These are phyloP conservation scores for Macrolepiota fuliginosa DNA, from an alignment of 768 basidiomycete species.

Conservation along the genomic window DNA sequence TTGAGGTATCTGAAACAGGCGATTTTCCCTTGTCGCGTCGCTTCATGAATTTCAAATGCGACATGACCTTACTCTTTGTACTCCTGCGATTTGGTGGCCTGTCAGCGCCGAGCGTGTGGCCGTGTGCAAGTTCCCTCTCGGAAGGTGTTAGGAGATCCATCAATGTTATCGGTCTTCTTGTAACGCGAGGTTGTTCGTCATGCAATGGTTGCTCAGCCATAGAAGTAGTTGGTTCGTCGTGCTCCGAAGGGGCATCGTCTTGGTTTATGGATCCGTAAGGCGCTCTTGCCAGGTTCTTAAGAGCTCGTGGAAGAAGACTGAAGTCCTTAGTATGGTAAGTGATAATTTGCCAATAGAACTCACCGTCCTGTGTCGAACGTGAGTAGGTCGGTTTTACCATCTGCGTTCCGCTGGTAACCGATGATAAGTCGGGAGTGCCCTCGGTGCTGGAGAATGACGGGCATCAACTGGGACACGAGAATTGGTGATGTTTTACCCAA, in stretches of 20 bases:
- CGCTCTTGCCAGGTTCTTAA: slow-evolving; percentile 7
- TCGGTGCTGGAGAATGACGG: slow-evolving; percentile 76
- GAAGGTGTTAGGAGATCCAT: slow-evolving; percentile 8
- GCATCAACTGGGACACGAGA: slow-evolving; percentile 62
- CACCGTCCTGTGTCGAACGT: slow-evolving; percentile 78
- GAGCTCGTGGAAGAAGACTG: slow-evolving; percentile 7
- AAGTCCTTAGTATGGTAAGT: background rate
- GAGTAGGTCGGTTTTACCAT: slow-evolving; percentile 60
- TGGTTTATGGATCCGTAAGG: background rate
- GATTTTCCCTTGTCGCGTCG: background rate
- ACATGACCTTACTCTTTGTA: background rate
- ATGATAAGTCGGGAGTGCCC: slow-evolving; percentile 89
- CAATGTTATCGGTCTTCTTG: background rate
- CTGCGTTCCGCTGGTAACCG: slow-evolving; percentile 71
- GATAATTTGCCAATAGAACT: slow-evolving; percentile 13
- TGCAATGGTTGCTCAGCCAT: background rate
- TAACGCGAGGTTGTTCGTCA: background rate
- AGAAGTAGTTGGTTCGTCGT: background rate
- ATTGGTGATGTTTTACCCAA: slow-evolving; percentile 47
- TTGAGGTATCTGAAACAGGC: background rate
- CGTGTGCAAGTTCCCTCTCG: background rate
- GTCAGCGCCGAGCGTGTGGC: background rate
- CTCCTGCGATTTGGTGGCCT: background rate
- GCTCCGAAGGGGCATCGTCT: background rate
- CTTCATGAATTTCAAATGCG: background rate